Evolutionary conservation across 176 grass and related monocot species (phyloP), one percentile per base, ranked within the genome.

Genomic region (Echinochloa phyllopogon): DNA sequence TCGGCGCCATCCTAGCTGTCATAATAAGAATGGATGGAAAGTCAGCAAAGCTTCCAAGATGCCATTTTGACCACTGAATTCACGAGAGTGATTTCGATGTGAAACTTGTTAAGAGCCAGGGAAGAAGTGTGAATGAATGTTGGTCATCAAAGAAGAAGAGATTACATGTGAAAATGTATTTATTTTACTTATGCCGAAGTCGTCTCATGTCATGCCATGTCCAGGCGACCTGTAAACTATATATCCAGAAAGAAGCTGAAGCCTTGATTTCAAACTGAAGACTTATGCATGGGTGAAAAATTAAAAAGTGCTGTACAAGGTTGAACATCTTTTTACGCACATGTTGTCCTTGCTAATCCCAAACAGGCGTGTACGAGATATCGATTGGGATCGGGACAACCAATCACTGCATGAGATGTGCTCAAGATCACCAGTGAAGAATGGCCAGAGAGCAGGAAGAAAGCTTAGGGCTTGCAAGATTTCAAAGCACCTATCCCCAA

Each of bases 61-160:
- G 72, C 72, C 5, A 20, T n/a, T 69, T 69, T 69, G 65, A 69
- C 65, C 65, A 4, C 38, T 43, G 39, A 43, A 69, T 69, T 69
- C 10, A 20, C 9, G 8, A 40, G 12, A 39, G 16, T 39, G 6
- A 14, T 1, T 8, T 3, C 18, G 33, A n/a, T 58, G 16, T 23
- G 21, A 59, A 9, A 60, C 23, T 60, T 60, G 9, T 60, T 8
- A 60, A 60, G 10, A 60, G 12, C 9, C 21, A 23, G 4, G 57
- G 6, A 21, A 60, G n/a, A 60, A 60, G n/a, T 25, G 1, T 18
- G 1, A 8, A 20, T n/a, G 9, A 12, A 25, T 24, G 8, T 27
- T 61, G 9, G 10, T 6, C 23, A 61, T 6, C 23, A 61, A 27
- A 27, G 58, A 13, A 61, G 58, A 27, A 27, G 8, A 59, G 10